Percentiles rank a stretch among this genome's conserved stretches.
These are phyloP conservation scores for Microascus cirrosus DNA, from an alignment of 2,329 filamentous ascomycete genomes.

Conservation along the genomic window DNA sequence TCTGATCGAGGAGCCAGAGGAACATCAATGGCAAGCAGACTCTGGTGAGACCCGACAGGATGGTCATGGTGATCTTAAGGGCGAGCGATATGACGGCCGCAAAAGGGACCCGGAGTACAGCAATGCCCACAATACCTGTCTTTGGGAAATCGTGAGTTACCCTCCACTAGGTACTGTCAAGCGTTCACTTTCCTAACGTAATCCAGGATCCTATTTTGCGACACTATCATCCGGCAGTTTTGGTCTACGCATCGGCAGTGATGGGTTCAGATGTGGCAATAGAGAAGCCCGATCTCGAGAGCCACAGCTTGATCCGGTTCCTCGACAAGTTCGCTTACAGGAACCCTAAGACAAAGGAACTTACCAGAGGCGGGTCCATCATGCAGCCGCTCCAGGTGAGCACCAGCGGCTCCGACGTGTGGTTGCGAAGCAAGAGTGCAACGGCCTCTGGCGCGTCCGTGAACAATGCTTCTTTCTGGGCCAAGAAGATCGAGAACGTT, in stretches of 20 bases:
- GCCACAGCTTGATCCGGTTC: constrained; percentile 89
- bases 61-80: constrained; percentile 51
- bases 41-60: constrained; percentile 7
- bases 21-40: constrained; percentile 19
- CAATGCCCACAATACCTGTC: constrained; percentile 82
- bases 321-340: constrained; percentile 98
- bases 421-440: constrained; percentile 38
- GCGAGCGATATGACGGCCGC: constrained; percentile 62
- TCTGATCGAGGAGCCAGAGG: constrained; percentile 71
- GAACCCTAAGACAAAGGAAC: constrained; percentile 65
- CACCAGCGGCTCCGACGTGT: constrained; percentile 42
- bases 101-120: constrained; percentile 88
- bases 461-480: constrained; percentile 87
- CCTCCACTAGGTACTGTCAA: neutral
- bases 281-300: constrained; percentile 79
- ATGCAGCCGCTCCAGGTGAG: constrained; percentile 75
- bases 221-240: constrained; percentile 91
- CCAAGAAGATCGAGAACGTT: constrained; percentile 77
- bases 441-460: constrained; percentile 33
- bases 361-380: constrained; percentile 71
- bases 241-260: constrained; percentile 66
- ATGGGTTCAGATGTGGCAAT: constrained; percentile 59
- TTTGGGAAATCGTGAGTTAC: constrained; percentile 73
- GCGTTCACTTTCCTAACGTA: constrained; percentile 1
- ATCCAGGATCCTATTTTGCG: constrained; percentile 50